A percentile compares a stretch with the other conserved stretches of the same genome.
Evolutionary conservation across 495 filamentous ascomycete species (phyloP).

Genomic region (Podospora fimiseda): DNA sequence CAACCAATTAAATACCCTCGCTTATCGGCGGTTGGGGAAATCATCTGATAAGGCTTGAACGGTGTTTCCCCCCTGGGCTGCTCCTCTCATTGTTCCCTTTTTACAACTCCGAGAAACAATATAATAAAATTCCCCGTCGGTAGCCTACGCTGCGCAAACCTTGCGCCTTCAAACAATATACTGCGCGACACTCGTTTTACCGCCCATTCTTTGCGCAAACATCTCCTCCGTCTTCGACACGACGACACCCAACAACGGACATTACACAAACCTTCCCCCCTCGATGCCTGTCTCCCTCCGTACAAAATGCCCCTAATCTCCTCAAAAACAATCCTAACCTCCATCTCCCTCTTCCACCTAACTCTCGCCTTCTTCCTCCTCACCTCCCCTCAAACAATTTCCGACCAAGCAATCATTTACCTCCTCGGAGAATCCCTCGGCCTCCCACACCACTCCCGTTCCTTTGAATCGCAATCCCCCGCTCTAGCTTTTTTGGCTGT

Average conservation of each 20-base stretch:
- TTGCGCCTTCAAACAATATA: no score
- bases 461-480: conserved; percentile 57
- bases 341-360: conserved; percentile 72
- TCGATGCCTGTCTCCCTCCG: no score
- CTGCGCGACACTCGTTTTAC: no score
- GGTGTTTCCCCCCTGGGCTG: no score
- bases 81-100: no score
- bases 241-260: no score
- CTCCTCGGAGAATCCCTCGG: conserved; percentile 77
- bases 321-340: conserved; percentile 67
- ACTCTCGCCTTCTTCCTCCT: conserved; percentile 78
- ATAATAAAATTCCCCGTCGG: no score
- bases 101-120: no score
- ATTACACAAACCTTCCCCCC: not conserved
- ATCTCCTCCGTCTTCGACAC: no score
- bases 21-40: conserved; percentile 8
- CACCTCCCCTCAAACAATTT: conserved; percentile 58
- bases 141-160: no score
- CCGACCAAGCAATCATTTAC: conserved; percentile 74
- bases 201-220: no score
- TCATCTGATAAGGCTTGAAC: conserved; percentile 9
- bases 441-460: conserved; percentile 48
- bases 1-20: conserved; percentile 2
- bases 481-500: conserved; percentile 66
- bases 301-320: conserved; percentile 75